Conservation (phyloP, 176 grass and related monocot species). For the Sorghum bicolor region DNA sequence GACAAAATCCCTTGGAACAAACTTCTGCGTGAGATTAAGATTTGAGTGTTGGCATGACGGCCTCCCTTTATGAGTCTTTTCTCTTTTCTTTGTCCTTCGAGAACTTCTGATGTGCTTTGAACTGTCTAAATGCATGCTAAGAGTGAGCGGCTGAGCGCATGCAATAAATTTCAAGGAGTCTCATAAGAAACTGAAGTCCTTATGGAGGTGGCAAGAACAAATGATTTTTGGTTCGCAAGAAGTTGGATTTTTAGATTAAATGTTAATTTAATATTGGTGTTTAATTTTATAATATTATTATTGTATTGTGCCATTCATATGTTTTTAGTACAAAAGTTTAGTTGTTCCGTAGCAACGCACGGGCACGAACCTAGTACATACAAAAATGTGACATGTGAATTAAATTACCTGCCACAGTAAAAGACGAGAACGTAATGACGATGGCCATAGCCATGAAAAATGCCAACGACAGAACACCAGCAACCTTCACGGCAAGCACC, state of each 20-base stretch:
- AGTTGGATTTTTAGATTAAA: conserved; percentile 76
- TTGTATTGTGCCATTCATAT: too few relatives aligned
- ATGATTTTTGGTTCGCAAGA: conserved; percentile 71
- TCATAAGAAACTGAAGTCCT: conserved; percentile 66
- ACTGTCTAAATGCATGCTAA: conserved; percentile 52
- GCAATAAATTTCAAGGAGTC: conserved; percentile 55
- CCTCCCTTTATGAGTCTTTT: conserved; percentile 28
- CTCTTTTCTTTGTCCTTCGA: conserved; percentile 15
- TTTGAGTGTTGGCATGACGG: too few relatives aligned
- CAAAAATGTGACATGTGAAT: too few relatives aligned
- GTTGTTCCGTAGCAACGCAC: too few relatives aligned
- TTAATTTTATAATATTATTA: too few relatives aligned
- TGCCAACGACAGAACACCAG: background rate
- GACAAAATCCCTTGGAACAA: too few relatives aligned
- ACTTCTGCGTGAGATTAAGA: too few relatives aligned
- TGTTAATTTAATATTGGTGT: too few relatives aligned
- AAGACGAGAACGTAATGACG: background rate
- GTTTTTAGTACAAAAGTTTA: too few relatives aligned
- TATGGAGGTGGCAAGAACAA: conserved; percentile 25
- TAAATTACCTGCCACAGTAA: background rate
- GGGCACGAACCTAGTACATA: too few relatives aligned
- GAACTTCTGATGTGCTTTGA: conserved; percentile 19
- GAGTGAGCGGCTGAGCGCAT: conserved; percentile 50
- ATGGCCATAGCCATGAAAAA: background rate
- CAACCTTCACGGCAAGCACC: background rate